A percentile compares a stretch with the other conserved stretches of the same genome.
Conservation (phyloP, 768 basidiomycete species). For the Fomitopsis serialis region DNA sequence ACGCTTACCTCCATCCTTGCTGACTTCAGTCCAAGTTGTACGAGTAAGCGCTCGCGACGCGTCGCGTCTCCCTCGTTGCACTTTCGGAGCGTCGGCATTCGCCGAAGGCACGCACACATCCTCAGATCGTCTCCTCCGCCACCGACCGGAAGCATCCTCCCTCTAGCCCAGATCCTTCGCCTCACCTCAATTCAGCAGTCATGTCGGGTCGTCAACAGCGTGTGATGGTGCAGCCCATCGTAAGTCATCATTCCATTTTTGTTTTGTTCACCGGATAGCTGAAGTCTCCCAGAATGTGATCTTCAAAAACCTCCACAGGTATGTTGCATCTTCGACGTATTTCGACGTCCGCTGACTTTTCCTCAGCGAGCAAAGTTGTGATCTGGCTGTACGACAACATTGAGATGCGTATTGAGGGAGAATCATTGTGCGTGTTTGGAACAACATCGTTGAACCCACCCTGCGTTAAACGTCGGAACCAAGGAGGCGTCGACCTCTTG, state of each 20-base stretch:
- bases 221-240: conserved; percentile 99
- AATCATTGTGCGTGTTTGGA: conserved; percentile 74
- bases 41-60: conserved; percentile 19
- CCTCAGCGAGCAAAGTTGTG: conserved; percentile 69
- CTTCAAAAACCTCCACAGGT: conserved; percentile 97
- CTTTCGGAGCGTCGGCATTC: conserved; percentile 8
- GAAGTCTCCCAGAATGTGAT: conserved; percentile 72
- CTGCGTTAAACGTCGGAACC: conserved; percentile 34
- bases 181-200: conserved; percentile 21
- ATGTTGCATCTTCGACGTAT: conserved; percentile 8
- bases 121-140: background rate
- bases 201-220: conserved; percentile 94
- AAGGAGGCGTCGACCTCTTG: conserved; percentile 28
- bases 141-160: background rate
- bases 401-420: conserved; percentile 92
- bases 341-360: conserved; percentile 5
- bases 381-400: conserved; percentile 98
- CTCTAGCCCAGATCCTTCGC: conserved; percentile 3
- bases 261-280: background rate
- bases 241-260: conserved; percentile 31
- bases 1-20: conserved; percentile 29
- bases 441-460: conserved; percentile 21
- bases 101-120: conserved; percentile 5
- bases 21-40: conserved; percentile 6
- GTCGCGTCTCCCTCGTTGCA: conserved; percentile 8